phyloP scores from a whole-genome alignment of 176 grass and related monocot species.

The Avena insularis region DNA sequence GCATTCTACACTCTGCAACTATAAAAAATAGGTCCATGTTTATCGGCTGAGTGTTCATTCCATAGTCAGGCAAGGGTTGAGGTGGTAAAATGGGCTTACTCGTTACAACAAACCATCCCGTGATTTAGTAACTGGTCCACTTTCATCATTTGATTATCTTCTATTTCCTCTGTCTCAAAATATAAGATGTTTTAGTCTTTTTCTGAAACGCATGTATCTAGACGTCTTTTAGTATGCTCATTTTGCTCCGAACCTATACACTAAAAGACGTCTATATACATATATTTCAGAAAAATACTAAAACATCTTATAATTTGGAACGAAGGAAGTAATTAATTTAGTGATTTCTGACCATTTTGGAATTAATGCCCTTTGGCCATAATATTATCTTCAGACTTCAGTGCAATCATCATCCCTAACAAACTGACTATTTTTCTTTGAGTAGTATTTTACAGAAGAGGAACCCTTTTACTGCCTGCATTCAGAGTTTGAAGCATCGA shows the following conservation, averaged over 20 bases:
- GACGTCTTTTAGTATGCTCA: too few species aligned
- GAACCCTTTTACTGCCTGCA: background rate
- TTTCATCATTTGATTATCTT: background rate
- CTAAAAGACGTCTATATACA: too few species aligned
- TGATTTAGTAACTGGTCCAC: background rate
- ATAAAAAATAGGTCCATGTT: background rate
- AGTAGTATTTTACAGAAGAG: constrained; percentile 10
- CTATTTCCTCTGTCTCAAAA: too few species aligned
- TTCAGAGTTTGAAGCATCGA: background rate
- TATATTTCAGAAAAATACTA: too few species aligned
- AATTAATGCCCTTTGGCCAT: background rate
- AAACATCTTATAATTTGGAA: too few species aligned
- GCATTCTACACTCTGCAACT: background rate
- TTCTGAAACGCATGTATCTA: too few species aligned
- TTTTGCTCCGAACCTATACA: too few species aligned
- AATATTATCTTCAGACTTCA: background rate
- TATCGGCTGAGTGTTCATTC: background rate
- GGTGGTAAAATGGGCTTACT: background rate
- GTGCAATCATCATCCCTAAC: background rate
- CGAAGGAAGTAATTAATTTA: background rate
- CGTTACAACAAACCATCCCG: background rate
- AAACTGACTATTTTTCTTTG: background rate
- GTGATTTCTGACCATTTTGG: background rate
- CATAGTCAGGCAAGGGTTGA: background rate
- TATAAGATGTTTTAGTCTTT: too few species aligned